Evolutionary conservation across 768 basidiomycete species (phyloP).

Genomic region (Panaeolus cyanescens): DNA sequence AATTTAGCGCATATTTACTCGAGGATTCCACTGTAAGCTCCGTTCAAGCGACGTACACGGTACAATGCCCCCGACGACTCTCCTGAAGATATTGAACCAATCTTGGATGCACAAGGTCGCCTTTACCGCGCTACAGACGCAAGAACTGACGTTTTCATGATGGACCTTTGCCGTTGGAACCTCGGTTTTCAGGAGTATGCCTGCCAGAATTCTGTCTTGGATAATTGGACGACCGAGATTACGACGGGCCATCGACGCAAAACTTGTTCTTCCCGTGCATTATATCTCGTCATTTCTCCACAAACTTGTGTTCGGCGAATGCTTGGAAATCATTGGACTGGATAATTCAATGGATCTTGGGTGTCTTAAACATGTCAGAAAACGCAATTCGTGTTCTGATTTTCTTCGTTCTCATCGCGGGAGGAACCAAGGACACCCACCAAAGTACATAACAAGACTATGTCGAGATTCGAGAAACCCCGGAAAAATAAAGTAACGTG

Average conservation of each 20-base stretch:
- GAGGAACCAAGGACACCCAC: not conserved
- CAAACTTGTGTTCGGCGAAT: not conserved
- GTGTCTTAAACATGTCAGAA: not conserved
- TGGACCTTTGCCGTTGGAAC: constrained; percentile 1
- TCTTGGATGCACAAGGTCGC: not conserved
- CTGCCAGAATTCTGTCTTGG: not conserved
- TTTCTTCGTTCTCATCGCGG: not conserved
- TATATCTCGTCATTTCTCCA: not conserved
- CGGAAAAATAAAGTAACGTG: not conserved
- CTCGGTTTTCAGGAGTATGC: not conserved
- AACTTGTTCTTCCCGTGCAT: not conserved
- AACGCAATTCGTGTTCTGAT: not conserved
- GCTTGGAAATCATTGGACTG: not conserved
- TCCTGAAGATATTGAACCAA: not conserved
- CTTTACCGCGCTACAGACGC: not conserved
- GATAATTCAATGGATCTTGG: not conserved
- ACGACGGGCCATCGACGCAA: not conserved
- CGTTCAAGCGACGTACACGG: not conserved
- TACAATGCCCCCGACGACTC: not conserved
- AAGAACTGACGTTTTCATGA: not conserved
- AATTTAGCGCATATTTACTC: not conserved
- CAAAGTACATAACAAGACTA: not conserved
- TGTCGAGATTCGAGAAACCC: not conserved
- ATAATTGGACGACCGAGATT: not conserved
- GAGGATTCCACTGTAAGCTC: not conserved